These are phyloP conservation scores for Suillus lakei DNA, from an alignment of 768 basidiomycete genomes.

Conservation along the genomic window DNA sequence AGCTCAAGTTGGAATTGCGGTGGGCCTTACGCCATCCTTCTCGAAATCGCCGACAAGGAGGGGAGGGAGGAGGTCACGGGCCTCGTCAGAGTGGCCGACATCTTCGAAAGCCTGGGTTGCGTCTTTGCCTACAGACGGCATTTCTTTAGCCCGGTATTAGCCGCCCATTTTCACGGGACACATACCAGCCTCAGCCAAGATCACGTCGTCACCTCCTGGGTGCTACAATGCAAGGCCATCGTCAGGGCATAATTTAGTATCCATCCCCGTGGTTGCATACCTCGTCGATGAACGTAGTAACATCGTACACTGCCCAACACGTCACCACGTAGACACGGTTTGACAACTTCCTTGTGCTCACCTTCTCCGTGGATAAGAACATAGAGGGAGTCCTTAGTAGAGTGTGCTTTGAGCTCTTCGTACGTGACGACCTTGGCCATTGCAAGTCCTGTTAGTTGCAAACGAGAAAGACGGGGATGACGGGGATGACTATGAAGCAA, in stretches of 20 bases:
- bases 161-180: slow-evolving; percentile 28
- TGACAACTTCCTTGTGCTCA: slow-evolving; percentile 31
- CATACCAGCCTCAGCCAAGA: slow-evolving; percentile 89
- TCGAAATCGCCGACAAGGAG: slow-evolving; percentile 88
- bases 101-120: slow-evolving; percentile 99
- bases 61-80: slow-evolving; percentile 78
- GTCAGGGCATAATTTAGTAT: not conserved
- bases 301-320: slow-evolving; percentile 77
- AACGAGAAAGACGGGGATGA: slow-evolving; percentile 14
- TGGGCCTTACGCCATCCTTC: slow-evolving; percentile 58
- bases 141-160: slow-evolving; percentile 1
- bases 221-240: slow-evolving; percentile 54
- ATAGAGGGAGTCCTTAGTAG: slow-evolving; percentile 75
- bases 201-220: slow-evolving; percentile 98
- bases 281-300: slow-evolving; percentile 94
- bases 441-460: slow-evolving; percentile 25
- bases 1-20: slow-evolving; percentile 9
- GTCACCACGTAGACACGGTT: not conserved
- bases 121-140: slow-evolving; percentile 70
- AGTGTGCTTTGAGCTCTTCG: slow-evolving; percentile 82
- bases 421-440: slow-evolving; percentile 62
- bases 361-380: slow-evolving; percentile 88
- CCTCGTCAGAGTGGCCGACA: slow-evolving; percentile 99
- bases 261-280: slow-evolving; percentile 42
- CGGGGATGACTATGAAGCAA: slow-evolving; percentile 26